phyloP scores from a whole-genome alignment of 2,329 filamentous ascomycete genomes.

The Talaromyces sp. region DNA sequence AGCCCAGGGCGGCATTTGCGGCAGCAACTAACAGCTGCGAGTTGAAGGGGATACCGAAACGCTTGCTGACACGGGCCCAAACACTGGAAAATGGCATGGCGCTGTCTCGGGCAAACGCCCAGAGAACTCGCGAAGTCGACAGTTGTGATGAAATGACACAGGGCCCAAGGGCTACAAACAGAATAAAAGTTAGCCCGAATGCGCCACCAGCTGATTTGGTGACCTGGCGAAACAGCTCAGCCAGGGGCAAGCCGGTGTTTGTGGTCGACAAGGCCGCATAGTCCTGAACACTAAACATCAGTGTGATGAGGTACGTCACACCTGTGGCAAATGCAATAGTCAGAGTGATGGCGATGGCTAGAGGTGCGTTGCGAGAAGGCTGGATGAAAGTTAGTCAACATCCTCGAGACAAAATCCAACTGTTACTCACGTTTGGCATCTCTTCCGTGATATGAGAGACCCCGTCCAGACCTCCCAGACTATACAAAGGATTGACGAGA shows the following conservation, averaged over 20 bases:
- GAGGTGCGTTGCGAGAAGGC: constrained; percentile 26
- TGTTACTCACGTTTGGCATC: constrained; percentile 41
- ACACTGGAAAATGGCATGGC: constrained; percentile 30
- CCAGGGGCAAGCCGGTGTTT: constrained; percentile 52
- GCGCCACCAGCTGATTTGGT: constrained; percentile 47
- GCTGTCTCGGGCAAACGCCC: constrained; percentile 53
- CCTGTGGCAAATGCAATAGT: constrained; percentile 47
- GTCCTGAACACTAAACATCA: constrained; percentile 50
- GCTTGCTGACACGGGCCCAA: constrained; percentile 38
- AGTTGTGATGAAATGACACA: constrained; percentile 30
- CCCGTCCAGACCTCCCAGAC: constrained; percentile 44
- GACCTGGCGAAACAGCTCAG: constrained; percentile 58
- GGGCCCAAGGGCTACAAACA: constrained; percentile 28
- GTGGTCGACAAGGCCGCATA: constrained; percentile 36
- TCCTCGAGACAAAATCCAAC: not conserved
- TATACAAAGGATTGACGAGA: constrained; percentile 44
- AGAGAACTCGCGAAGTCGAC: constrained; percentile 49
- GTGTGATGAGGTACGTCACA: constrained; percentile 44
- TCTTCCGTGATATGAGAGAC: constrained; percentile 49
- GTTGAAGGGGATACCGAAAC: constrained; percentile 45
- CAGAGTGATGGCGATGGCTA: constrained; percentile 37
- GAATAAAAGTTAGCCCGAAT: constrained; percentile 43
- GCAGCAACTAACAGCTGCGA: constrained; percentile 47
- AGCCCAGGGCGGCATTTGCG: constrained; percentile 52
- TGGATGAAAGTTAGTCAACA: constrained; percentile 6